Evolutionary conservation across 179 eudicot species (phyloP).

Genomic region (Camellia oleifera): DNA sequence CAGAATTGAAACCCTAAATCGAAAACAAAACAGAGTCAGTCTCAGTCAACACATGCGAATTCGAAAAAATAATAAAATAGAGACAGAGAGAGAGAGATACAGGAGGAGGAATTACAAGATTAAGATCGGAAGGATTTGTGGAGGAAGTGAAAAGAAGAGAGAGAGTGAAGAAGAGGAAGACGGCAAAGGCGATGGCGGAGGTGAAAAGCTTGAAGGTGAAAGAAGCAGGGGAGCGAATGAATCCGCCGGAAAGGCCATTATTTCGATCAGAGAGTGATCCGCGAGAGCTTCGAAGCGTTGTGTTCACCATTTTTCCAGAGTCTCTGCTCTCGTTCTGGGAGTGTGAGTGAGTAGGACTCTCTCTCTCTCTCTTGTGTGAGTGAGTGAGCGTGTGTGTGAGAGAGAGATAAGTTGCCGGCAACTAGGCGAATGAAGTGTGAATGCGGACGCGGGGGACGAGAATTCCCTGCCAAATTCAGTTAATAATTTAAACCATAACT

Average conservation of each 20-base stretch:
- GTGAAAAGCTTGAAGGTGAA: conserved; percentile 26
- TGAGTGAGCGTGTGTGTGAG: background rate
- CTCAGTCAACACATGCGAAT: background rate
- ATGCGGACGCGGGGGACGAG: no score
- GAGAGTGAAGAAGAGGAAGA: conserved; percentile 31
- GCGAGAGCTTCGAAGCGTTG: conserved; percentile 9
- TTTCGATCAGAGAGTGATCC: background rate
- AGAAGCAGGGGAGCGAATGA: background rate
- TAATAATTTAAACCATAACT: no score
- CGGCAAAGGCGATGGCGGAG: conserved; percentile 26
- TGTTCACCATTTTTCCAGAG: background rate
- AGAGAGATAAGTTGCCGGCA: background rate
- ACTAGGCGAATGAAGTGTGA: no score
- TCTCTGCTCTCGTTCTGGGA: no score
- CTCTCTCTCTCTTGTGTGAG: background rate
- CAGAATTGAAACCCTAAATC: conserved; percentile 33
- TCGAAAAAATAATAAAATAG: background rate
- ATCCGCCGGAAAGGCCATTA: background rate
- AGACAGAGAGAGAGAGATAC: no score
- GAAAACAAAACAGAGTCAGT: conserved; percentile 6
- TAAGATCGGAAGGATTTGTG: conserved; percentile 9
- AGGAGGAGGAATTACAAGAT: background rate
- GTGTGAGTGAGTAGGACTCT: background rate
- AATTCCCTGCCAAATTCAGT: no score
- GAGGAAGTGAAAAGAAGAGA: conserved; percentile 30